Evolutionary conservation across 495 filamentous ascomycete genomes (phyloP), one percentile per base, ranked within the genome.

Genomic region (Hyaloscypha variabilis): DNA sequence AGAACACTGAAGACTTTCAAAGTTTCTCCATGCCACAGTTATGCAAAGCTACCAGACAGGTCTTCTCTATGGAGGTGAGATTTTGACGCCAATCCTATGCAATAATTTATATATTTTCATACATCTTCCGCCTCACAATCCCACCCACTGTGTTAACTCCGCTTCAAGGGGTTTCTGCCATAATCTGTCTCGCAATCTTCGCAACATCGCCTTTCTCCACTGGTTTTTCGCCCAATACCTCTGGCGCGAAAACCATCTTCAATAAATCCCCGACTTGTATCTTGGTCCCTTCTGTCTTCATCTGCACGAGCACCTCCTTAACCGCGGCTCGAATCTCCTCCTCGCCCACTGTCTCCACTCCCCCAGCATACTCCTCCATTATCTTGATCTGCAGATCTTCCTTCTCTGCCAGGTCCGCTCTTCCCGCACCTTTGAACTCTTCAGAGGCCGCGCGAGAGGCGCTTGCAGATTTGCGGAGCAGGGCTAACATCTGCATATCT

Each of bases 371-470:
- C 62, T 79, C 79, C 24, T 81, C 75, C 39, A 85, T 64, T 8
- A 88, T 75, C 24, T 55, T 68, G 17, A 78, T 67, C 69, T 85
- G 82, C 6, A 71, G 70, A 28, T 79, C 73, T 73, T 88, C 86
- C 70, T 84, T 85, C 49, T 81, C 81, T 14, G 72, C 82, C 19
- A 88, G 73, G 69, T 88, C 86, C 23, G 78, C 73, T 31, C 86
- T 79, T 0, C 79, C 82, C 0, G 82, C 85, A 0, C 63, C 65
- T 5, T 69, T 71, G 63, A 84, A 84, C 66, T 87, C 84, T 52
- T 69, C 77, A 13, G 72, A 67, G 0, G 85, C 79, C 21, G 81
- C 79, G 28, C 73, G 60, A 6, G 73, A 75, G 17, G 76, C 74
- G 8, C 69, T 70, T 8, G 70, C 72, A 39, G 77, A 75, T 68